Evolutionary conservation across 257 asterid species (phyloP), one percentile per base, ranked within the genome.

Genomic region (Solanum phureja): DNA sequence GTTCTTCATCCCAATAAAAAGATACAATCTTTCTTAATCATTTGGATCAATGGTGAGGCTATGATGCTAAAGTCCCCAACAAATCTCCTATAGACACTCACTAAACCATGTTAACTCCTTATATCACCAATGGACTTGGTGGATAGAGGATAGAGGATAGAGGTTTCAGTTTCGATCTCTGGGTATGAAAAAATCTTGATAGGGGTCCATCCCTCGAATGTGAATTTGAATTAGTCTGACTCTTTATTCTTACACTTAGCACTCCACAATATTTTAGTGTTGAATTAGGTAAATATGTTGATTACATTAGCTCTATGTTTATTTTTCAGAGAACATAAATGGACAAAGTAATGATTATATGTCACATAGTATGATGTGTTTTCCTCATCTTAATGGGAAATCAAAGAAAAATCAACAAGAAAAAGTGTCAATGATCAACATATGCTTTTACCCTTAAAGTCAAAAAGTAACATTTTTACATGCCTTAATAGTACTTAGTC

Each of bases 391-490:
- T 8, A 52, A 76, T 52, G n/a, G 44, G 83, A 40, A 86, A 71
- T 69, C 87, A 86, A 42, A 62, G 83, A 33, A 40, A 62, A 46
- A 46, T 62, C 56, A 33, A 89, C 69, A 72, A 86, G 13, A 58
- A 19, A 88, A 88, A 90, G 91, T 38, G 89, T 90, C 88, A 24
- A 86, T 35, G 24, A 88, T 93, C 91, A 76, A 90, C 60, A 81
- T 86, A 82, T 89, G 58, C 11, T 83, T 82, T 86, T 42, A n/a
- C 44, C 87, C 86, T 74, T 14, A 81, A 88, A 93, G 96, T 93
- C 94, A 93, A 94, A 94, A 92, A 89, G 91, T 83, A 11, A 86
- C 69, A 89, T 82, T 81, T 89, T 88, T 90, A 90, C 93, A 85
- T 87, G 92, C 88, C 62, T 33, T 38, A 62, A 62, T 23, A 60